Evolutionary conservation across 176 grass and related monocot genomes (phyloP), one percentile per base, ranked within the genome.

Genomic region (Juncus inflexus): DNA sequence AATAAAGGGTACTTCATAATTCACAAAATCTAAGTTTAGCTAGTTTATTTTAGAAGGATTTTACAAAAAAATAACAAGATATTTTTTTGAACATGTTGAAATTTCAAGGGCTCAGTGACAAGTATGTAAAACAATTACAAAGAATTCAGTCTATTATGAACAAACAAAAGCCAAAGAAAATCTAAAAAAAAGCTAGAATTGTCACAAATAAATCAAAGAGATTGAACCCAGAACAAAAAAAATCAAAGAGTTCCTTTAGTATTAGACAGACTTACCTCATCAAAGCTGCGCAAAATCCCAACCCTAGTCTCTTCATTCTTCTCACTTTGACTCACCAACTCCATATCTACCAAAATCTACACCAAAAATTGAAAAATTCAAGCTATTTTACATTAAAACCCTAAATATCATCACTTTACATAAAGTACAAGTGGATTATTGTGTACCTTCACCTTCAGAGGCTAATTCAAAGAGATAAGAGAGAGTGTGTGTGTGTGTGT

Each of bases 241-340:
- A 71, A 57, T 0, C 54, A 55, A 10, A 55, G 67, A 35, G 52
- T 56, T 71, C n/a, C 16, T 6, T 71, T 52, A 71, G 67, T 39
- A 59, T 52, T 52, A 13, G 57, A 45, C 52, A 71, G 53, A 8
- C 54, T 58, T 55, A 57, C 67, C 38, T 37, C 67, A 52, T 57
- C 57, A 15, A 42, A 16, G 14, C 42, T 59, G 14, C 7, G 7
- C 2, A n/a, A 71, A 58, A 71, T 52, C 67, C 37, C 42, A 71
- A 71, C 52, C 50, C 52, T 71, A 58, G 67, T 59, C 28, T 45
- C 67, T 15, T 5, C 37, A 14, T 11, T 3, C 67, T 42, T 57
- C 15, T 71, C 67, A 59, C 54, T 58, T 45, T 5, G 54, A 5
- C 37, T 19, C 39, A 71, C 9, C 42, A 58, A 35, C 38, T 59